Percentiles rank a stretch among this genome's conserved stretches.
Conservation (phyloP, 108 stramenopile genomes). For the Pseudonitzschia multiseries region DNA sequence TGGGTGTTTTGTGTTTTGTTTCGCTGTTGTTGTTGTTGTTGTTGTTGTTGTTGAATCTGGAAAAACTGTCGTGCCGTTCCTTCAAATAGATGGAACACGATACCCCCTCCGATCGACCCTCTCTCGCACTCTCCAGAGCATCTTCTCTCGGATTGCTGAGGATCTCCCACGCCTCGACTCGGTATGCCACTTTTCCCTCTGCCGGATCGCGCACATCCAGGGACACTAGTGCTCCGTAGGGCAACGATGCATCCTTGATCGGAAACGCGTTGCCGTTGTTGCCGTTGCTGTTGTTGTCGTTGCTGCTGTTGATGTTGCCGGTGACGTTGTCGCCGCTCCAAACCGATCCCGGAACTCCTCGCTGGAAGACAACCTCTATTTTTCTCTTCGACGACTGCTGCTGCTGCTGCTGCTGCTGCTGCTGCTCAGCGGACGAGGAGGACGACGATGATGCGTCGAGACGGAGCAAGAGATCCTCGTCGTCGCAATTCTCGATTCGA, state of each 20-base stretch:
- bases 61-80: constrained; percentile 38
- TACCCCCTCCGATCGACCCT: constrained; percentile 45
- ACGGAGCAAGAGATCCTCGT: not conserved
- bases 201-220: constrained; percentile 26
- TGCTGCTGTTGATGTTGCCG: too few species aligned
- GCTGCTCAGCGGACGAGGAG: not conserved
- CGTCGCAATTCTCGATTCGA: constrained; percentile 15
- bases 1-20: constrained; percentile 5
- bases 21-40: too few species aligned
- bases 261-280: constrained; percentile 56
- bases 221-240: constrained; percentile 52
- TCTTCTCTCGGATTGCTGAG: constrained; percentile 48
- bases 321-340: constrained; percentile 26
- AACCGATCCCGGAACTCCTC: constrained; percentile 22
- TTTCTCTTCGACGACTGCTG: not conserved
- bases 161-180: constrained; percentile 54
- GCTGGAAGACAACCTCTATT: constrained; percentile 50
- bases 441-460: not conserved
- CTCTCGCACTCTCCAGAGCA: constrained; percentile 40
- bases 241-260: constrained; percentile 48
- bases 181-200: constrained; percentile 4
- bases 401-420: constrained; percentile 2
- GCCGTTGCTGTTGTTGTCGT: too few species aligned
- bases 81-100: constrained; percentile 64
- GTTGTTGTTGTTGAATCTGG: constrained; percentile 41